These are phyloP conservation scores for Eimeria maxima DNA, from an alignment of 169 alveolate genomes.

Conservation along the genomic window DNA sequence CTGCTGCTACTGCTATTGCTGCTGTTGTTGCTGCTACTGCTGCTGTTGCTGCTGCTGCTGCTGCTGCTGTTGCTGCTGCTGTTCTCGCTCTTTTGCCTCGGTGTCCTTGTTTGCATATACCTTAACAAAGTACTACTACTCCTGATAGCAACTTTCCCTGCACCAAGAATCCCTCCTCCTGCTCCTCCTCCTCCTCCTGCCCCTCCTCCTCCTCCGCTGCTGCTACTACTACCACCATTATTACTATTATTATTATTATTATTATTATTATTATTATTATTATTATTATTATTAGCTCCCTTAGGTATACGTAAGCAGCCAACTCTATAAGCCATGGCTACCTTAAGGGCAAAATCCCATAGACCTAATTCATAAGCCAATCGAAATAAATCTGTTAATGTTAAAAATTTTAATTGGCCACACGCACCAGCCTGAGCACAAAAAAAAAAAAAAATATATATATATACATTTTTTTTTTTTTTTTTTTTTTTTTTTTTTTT, in stretches of 20 bases:
- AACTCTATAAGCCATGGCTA: slow-evolving; percentile 78
- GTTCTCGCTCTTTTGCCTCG: background rate
- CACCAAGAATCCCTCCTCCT: no score
- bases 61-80: slow-evolving; percentile 33
- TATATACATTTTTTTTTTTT: no score
- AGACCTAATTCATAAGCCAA: slow-evolving; percentile 78
- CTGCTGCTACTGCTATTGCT: background rate
- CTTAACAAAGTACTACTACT: no score
- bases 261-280: background rate
- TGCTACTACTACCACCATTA: background rate
- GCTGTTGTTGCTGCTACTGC: background rate
- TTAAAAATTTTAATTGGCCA: slow-evolving; percentile 75
- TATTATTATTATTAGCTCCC: background rate
- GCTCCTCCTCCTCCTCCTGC: no score
- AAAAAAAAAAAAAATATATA: background rate
- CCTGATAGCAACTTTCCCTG: no score
- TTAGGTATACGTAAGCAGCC: slow-evolving; percentile 66
- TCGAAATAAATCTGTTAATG: slow-evolving; percentile 71
- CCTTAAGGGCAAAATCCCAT: slow-evolving; percentile 78
- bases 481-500: no score
- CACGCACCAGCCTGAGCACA: slow-evolving; percentile 78
- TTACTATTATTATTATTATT: no score
- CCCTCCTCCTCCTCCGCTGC: background rate
- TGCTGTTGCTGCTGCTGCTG: background rate
- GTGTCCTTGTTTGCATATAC: no score